Conservation (phyloP, 176 grass and related monocot genomes). For the Carex scoparia region DNA sequence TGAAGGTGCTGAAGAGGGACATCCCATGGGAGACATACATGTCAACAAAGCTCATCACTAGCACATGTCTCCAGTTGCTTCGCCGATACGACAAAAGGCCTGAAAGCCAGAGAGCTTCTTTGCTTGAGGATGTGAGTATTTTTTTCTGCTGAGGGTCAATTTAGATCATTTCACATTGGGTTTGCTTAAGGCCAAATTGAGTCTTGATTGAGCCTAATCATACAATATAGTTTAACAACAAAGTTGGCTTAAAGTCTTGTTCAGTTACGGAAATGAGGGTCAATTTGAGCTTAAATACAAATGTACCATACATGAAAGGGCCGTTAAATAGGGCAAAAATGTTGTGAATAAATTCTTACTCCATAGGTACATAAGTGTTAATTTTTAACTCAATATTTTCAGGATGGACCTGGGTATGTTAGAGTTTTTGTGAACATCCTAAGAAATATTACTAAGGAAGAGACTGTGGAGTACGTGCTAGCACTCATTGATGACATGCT, state of each 20-base stretch:
- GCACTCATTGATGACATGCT: constrained; percentile 96
- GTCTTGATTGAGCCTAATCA: not conserved
- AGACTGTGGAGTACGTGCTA: constrained; percentile 91
- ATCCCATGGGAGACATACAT: constrained; percentile 99
- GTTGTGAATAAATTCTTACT: constrained; percentile 4
- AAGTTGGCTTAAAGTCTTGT: constrained; percentile 1
- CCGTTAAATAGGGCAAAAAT: not conserved
- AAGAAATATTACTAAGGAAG: constrained; percentile 75
- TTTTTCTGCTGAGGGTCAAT: not conserved
- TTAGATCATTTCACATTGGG: not conserved
- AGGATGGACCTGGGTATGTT: constrained; percentile 83
- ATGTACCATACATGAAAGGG: not conserved
- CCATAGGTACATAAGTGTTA: constrained; percentile 14
- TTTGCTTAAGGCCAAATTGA: not conserved
- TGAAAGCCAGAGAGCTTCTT: constrained; percentile 61
- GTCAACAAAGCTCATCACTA: constrained; percentile 87
- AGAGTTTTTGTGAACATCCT: constrained; percentile 78
- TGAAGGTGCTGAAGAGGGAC: constrained; percentile 90
- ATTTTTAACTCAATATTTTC: constrained; percentile 19
- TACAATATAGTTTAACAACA: not conserved
- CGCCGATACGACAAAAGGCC: constrained; percentile 69
- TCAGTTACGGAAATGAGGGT: not conserved
- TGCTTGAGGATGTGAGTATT: constrained; percentile 77
- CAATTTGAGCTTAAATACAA: not conserved
- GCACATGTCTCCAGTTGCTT: constrained; percentile 76